Evolutionary conservation across 2,329 filamentous ascomycete genomes (phyloP), one percentile per base, ranked within the genome.

Genomic region (Fusarium piperis): DNA sequence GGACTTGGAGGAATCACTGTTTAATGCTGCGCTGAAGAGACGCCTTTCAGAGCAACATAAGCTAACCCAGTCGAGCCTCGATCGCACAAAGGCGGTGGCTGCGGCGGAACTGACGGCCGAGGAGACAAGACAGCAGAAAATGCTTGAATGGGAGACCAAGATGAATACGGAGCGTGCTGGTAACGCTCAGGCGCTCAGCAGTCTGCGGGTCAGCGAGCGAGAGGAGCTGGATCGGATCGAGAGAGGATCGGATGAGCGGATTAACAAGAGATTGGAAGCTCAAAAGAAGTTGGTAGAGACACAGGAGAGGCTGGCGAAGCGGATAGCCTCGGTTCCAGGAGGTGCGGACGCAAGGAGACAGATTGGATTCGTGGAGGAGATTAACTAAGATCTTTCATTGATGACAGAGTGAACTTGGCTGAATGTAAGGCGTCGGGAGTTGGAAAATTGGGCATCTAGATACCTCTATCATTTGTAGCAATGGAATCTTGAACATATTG

Each of bases 361-460:
- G 80, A 86, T 89, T 80, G 88, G 88, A n/a, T 89, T 84, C 70
- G 82, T 90, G 33, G 85, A 85, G 53, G 87, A 89, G 79, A 64
- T 88, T 75, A 83, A 84, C 67, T 86, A 74, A 75, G 41, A 26
- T 13, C 44, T 23, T 28, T 35, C 53, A 56, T 38, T 33, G 13
- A 4, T n/a, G 28, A 20, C 46, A 48, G 52, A 20, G 59, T 67
- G 51, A 32, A 36, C 35, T 39, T 65, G 46, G 26, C n/a, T 51
- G 41, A 26, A 46, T 48, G 26, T 26, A 51, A 51, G 46, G 46
- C 26, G 39, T 33, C 64, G 33, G 48, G 35, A 33, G 62, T 48
- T 63, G 39, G 30, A 44, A 56, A 38, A n/a, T 32, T 48, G 26
- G 26, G 26, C 46, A 51, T 51, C 26, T 51, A 51, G 26, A 51